These are phyloP conservation scores for Gastrodia elata DNA, from an alignment of 106 monocot species.

Conservation along the genomic window DNA sequence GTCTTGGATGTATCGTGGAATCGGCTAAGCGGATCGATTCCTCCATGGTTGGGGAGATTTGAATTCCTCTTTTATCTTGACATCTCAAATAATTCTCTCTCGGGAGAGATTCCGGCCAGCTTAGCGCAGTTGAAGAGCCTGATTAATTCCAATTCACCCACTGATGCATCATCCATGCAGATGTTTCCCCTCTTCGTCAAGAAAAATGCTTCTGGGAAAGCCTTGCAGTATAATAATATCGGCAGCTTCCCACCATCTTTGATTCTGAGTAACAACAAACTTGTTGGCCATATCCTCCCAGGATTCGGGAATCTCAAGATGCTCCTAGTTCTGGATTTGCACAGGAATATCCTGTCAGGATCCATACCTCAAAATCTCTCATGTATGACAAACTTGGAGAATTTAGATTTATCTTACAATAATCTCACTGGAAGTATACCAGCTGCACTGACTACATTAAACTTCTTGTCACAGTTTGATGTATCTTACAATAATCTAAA, in stretches of 20 bases:
- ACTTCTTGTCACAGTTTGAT: conserved; percentile 32
- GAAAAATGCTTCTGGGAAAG: conserved; percentile 13
- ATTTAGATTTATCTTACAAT: conserved; percentile 40
- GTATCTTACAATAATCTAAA: conserved; percentile 39
- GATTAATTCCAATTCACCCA: conserved; percentile 8
- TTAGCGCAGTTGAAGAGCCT: conserved; percentile 24
- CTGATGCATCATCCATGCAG: neutral
- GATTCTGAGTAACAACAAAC: conserved; percentile 23
- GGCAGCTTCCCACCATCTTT: conserved; percentile 32
- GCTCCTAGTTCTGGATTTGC: conserved; percentile 32
- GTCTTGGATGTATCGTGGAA: conserved; percentile 62
- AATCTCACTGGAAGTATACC: conserved; percentile 38
- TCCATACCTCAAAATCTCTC: conserved; percentile 42
- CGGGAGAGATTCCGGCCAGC: conserved; percentile 31
- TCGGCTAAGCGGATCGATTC: conserved; percentile 29
- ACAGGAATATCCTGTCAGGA: conserved; percentile 28
- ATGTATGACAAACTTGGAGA: conserved; percentile 32
- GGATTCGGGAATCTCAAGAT: conserved; percentile 27
- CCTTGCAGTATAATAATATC: conserved; percentile 27
- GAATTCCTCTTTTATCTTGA: conserved; percentile 45
- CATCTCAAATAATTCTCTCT: conserved; percentile 48
- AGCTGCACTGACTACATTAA: conserved; percentile 18
- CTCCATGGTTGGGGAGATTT: conserved; percentile 33
- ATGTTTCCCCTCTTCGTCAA: conserved; percentile 26
- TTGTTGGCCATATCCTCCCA: conserved; percentile 21